Base-by-base conservation (phyloP, 163 green algal genomes). In the Scenedesmus sp. region DNA sequence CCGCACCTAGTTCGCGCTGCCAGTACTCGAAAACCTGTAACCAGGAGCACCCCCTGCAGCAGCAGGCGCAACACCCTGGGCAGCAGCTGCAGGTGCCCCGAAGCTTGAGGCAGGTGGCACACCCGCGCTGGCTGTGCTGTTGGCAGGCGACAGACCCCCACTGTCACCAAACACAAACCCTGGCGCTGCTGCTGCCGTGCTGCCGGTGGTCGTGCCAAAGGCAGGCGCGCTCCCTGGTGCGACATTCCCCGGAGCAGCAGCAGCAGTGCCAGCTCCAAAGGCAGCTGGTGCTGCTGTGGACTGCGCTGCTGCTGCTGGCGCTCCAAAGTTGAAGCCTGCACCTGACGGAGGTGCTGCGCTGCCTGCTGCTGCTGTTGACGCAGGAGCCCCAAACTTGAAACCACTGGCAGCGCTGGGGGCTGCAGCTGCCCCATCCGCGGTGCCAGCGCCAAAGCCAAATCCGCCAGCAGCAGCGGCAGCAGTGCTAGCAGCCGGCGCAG, bases 231-330 rank as follows among this genome's bases (percentile, higher is more conserved):
- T 85, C 10, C 43, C 44, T n/a, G 80, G 30, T 68, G 80, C 26
- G 30, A 44, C 80, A 70, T 44, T 72, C 59, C 22, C 59, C 33
- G 59, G 22, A 72, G 59, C 59, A 72, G 59, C 59, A 72, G 40
- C 78, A 56, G 43, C 30, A 65, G 79, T 40, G 43, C 16, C 35
- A 53, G 30, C 24, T 43, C 44, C 33, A 30, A n/a, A 43, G 30
- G 80, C 80, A 43, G 43, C 44, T 70, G 79, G 22, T n/a, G 79
- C 43, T 59, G 79, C 79, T 84, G 79, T 10, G 37, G 79, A 26
- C n/a, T 44, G n/a, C 18, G 40, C 44, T 68, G 80, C 44, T 30
- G 43, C 33, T 43, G 43, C 22, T 18, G 79, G 33, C 2, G 24
- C 79, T 40, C 22, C 43, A 46, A 51, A 51, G 35, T 24, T 51